Conservation (phyloP, 2,329 filamentous ascomycete genomes). For the Fusarium chaquense region DNA sequence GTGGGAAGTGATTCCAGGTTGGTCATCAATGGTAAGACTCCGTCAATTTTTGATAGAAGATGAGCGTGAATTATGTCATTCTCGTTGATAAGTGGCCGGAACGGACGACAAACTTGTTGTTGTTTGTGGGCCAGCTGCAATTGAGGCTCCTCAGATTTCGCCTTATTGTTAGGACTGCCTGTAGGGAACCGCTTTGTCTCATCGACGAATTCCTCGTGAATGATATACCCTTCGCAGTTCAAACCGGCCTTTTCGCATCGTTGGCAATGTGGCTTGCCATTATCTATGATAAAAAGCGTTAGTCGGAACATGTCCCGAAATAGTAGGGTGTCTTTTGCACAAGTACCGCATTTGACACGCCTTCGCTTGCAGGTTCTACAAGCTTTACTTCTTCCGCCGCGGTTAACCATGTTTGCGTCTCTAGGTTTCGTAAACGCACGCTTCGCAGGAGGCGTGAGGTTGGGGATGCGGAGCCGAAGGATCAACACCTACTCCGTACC, state of each 20-base stretch:
- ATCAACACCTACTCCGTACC: too few species aligned
- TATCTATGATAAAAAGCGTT: not conserved
- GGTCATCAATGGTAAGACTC: constrained; percentile 9
- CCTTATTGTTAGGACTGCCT: not conserved
- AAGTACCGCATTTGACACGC: constrained; percentile 29
- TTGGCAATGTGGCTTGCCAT: constrained; percentile 18
- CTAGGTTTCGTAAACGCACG: not conserved
- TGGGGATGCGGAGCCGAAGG: not conserved
- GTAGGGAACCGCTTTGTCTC: constrained; percentile 5
- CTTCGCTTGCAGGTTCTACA: constrained; percentile 29
- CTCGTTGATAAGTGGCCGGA: not conserved
- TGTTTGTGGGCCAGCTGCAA: rapidly evolving
- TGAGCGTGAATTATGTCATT: constrained; percentile 11
- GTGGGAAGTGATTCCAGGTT: not conserved
- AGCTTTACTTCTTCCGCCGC: constrained; percentile 28
- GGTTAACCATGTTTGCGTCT: constrained; percentile 17
- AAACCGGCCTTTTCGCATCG: constrained; percentile 16
- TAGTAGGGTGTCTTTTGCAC: not conserved
- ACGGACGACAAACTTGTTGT: not conserved
- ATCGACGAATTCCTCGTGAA: constrained; percentile 14
- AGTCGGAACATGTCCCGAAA: not conserved
- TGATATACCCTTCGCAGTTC: constrained; percentile 14
- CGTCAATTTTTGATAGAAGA: constrained; percentile 10
- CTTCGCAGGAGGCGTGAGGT: not conserved
- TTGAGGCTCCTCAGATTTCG: not conserved